Base-by-base conservation (phyloP, 2,329 filamentous ascomycete species). In the Xylaria sp. region DNA sequence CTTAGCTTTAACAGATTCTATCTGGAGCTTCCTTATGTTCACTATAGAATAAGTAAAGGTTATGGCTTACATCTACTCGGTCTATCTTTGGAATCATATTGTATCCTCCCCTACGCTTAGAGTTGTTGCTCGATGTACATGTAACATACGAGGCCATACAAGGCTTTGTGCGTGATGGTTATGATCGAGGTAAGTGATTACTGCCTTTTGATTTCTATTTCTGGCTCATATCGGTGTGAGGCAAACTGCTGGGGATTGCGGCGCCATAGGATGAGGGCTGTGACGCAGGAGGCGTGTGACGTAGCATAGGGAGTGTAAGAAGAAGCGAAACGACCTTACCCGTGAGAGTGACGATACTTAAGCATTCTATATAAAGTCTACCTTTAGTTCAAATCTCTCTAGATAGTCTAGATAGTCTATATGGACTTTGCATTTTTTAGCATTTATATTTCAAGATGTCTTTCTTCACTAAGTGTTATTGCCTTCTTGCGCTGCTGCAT, bases 401-500 rank as follows among this genome's bases (percentile, higher is more conserved):
- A 3, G 30, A 19, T 54, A 36, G 5, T 60, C 27, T 14, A 34
- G 24, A 50, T 34, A 50, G 27, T 50, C 17, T 36, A 36, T 42
- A 36, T 60, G 17, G 3, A 34, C 27, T 21, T 30, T 45, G 8
- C 34, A 56, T 56, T 45, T 6, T 39, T 12, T 11, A n/a, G 21
- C 34, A 42, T 57, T 17, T 17, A 8, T 1, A 17, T 12, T 34
- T 60, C 27, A 60, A 60, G n/a, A 60, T 60, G 57, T 24, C 30
- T 21, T 11, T 50, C n/a, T 24, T 50, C 34, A 36, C 45, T 14
- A 27, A 27, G 24, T 19, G 27, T 42, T 60, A n/a, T 50, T 30
- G 36, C 57, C 11, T 60, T 1, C 11, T 60, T 17, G 14, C 7
- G 7, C n/a, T 64, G 32, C 27, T 67, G 48, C 53, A 36, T 24